Evolutionary conservation across 2,329 filamentous ascomycete species (phyloP), one percentile per base, ranked within the genome.

Genomic region (Colletotrichum tropicicola): DNA sequence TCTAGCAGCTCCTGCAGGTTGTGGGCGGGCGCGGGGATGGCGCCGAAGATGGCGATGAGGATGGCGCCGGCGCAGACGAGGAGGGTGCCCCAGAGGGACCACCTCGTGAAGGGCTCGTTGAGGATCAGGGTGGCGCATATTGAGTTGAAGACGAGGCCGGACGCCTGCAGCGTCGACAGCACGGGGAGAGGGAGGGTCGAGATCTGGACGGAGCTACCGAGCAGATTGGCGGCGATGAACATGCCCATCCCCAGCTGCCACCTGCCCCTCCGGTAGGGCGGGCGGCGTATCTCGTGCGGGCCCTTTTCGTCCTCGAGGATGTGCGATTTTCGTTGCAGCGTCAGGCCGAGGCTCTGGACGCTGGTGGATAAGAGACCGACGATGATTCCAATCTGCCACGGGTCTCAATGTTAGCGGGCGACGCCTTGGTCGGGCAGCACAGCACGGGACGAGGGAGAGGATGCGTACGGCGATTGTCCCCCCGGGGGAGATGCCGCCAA

Each of bases 201-300:
- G 75, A 99, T 98, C 80, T 99, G 96, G 64, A 99, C 96, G 37
- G 93, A 95, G 80, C 94, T 98, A 65, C 96, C 96, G 59, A 98
- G 85, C 59, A 99, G 86, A 77, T 99, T 99, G 68, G 96, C 93
- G 70, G 97, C 85, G 70, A 99, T 89, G 79, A 99, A 99, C 89
- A 99, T 96, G 75, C 90, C 89, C 94, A 99, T 98, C 62, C 96
- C 96, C 68, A 97, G 83, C 87, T 98, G 96, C 96, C 96, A 99
- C 85, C 94, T 87, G 73, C 94, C 88, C 73, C 96, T 88, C 74
- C 91, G 91, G 79, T 98, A 97, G 5, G 96, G 93, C 45, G 96
- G 95, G 67, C 95, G 87, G 70, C 92, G 90, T 65, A 90, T 83
- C 79, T 96, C 89, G 76, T 93, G 91, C 7, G 86, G 86, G 54